Evolutionary conservation across 2,329 filamentous ascomycete genomes (phyloP).

Genomic region (Hypoxylon sp.): DNA sequence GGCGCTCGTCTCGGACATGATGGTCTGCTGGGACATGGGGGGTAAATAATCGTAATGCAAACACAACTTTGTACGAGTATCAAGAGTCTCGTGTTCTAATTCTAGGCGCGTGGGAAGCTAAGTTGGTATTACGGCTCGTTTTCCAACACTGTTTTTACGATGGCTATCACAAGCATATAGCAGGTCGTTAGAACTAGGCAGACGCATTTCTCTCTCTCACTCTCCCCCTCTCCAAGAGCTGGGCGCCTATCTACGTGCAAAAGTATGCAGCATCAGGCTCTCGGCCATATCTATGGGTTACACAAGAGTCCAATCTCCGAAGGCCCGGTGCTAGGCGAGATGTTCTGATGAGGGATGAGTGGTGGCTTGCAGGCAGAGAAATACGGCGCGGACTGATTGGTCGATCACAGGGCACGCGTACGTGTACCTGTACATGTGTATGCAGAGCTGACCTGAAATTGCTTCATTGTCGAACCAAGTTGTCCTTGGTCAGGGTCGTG

Average conservation of each 20-base stretch:
- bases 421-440: neutral
- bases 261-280: neutral
- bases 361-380: slow-evolving; percentile 44
- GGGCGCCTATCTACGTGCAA: neutral
- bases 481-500: neutral
- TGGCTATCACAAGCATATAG: neutral
- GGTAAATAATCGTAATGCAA: neutral
- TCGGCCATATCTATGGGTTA: neutral
- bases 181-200: neutral
- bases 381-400: slow-evolving; percentile 45
- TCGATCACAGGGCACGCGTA: neutral
- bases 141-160: neutral
- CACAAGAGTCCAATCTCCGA: neutral
- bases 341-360: slow-evolving; percentile 6
- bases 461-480: neutral
- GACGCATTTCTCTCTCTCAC: neutral
- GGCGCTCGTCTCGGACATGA: slow-evolving; percentile 20
- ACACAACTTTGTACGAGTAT: neutral
- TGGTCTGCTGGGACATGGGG: slow-evolving; percentile 20
- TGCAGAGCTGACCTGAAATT: neutral
- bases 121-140: neutral
- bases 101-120: neutral
- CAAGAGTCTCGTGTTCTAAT: too few species aligned
- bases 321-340: neutral
- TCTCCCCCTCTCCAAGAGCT: too few species aligned